phyloP scores from a whole-genome alignment of 2,329 filamentous ascomycete species.

The Colletotrichum costaricense region DNA sequence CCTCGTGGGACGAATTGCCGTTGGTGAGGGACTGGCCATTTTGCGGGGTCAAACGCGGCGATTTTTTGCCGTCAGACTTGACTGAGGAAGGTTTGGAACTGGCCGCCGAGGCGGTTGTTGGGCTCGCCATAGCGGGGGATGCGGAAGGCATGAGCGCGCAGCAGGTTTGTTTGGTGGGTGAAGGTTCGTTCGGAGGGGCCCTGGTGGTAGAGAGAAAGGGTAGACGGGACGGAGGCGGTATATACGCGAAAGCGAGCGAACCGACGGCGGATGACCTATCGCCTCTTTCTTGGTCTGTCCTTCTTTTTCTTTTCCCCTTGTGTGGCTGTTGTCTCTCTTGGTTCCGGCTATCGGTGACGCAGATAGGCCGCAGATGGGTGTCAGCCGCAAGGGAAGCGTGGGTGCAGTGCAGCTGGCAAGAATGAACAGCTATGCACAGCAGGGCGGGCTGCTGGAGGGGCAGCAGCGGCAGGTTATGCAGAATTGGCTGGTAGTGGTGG shows the following conservation, averaged over 20 bases:
- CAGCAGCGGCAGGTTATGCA: conserved; percentile 27
- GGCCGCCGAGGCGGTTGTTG: conserved; percentile 47
- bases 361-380: conserved; percentile 9
- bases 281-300: conserved; percentile 10
- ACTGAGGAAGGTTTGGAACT: conserved; percentile 63
- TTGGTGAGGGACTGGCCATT: conserved; percentile 46
- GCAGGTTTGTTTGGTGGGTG: not conserved
- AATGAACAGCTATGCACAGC: conserved; percentile 1
- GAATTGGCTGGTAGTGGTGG: conserved; percentile 10
- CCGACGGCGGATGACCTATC: conserved; percentile 5
- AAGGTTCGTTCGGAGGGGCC: conserved; percentile 5
- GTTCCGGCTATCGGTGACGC: conserved; percentile 23
- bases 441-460: not conserved
- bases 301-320: not conserved
- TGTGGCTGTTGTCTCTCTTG: not conserved
- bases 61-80: conserved; percentile 55
- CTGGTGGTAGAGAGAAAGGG: conserved; percentile 2
- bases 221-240: conserved; percentile 17
- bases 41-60: conserved; percentile 51
- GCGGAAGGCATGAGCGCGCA: conserved; percentile 32
- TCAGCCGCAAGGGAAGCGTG: conserved; percentile 21
- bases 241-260: conserved; percentile 28
- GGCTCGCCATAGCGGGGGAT: conserved; percentile 33
- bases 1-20: conserved; percentile 43
- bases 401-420: conserved; percentile 3